Percentiles rank a stretch among this genome's conserved stretches.
phyloP scores from a whole-genome alignment of 169 alveolate genomes.

The Cryptosporidium ryanae region DNA sequence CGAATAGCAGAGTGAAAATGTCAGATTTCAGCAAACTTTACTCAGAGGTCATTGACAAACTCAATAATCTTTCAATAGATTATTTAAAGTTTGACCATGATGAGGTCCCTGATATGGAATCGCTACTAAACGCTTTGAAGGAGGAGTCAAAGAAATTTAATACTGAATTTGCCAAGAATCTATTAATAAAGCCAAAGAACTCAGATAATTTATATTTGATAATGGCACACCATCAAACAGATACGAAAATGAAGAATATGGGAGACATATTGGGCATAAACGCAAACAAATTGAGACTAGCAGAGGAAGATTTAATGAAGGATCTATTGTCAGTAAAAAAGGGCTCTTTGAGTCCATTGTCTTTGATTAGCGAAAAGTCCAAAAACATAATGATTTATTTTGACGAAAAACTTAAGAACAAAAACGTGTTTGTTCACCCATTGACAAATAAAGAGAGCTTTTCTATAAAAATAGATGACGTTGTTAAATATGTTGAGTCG shows the following conservation, averaged over 20 bases:
- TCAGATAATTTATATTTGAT: conserved; percentile 49
- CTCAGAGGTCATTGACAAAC: conserved; percentile 2
- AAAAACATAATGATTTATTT: conserved; percentile 51
- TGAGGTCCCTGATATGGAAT: conserved; percentile 55
- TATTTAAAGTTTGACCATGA: conserved; percentile 43
- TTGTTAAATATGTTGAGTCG: conserved; percentile 65
- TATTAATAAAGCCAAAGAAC: conserved; percentile 75
- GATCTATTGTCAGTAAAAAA: conserved; percentile 41
- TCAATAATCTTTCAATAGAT: conserved; percentile 31
- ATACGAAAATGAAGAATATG: conserved; percentile 75
- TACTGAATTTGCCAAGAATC: conserved; percentile 74
- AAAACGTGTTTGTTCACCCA: conserved; percentile 76
- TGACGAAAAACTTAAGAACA: conserved; percentile 62
- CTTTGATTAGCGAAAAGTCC: conserved; percentile 70
- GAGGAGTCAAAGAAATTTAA: conserved; percentile 20
- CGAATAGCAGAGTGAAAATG: neutral
- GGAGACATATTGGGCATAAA: conserved; percentile 71
- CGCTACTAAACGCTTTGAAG: conserved; percentile 9
- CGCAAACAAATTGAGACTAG: conserved; percentile 73
- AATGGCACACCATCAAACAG: conserved; percentile 75
- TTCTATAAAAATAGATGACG: conserved; percentile 67
- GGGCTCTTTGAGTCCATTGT: conserved; percentile 76
- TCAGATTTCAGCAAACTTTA: conserved; percentile 15
- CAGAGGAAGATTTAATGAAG: conserved; percentile 66
- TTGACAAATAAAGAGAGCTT: conserved; percentile 77